Base-by-base conservation (phyloP, 164 flowering plant genomes). In the Vitis rupestris region DNA sequence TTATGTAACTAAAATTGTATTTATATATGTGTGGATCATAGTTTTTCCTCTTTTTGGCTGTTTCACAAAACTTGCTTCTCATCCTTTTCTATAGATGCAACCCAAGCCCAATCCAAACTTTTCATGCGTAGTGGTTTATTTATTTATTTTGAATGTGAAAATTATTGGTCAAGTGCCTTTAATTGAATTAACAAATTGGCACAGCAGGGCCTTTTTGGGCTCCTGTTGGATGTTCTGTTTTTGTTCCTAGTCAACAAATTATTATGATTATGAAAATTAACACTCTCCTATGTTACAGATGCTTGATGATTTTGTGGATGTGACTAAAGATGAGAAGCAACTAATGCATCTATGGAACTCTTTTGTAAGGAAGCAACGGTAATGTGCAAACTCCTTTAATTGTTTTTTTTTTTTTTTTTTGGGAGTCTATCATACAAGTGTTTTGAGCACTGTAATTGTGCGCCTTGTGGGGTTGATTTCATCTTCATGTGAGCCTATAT, bases 251-350 rank as follows among this genome's bases (percentile, higher is more conserved):
- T 58, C n/a, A 13, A n/a, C 5, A n/a, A 53, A 53, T 53, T 14
- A 14, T 13, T 53, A 53, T 5, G 56, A n/a, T 53, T 14, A 53
- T 14, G 13, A 13, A 11, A 53, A 52, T 27, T 72, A 53, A 55
- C 23, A 12, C 3, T 5, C n/a, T 75, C 10, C 10, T 61, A 29
- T 68, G 61, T 59, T 83, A 79, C 92, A 94, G 99, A 84, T 94
- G 97, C 97, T 94, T 75, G 99, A 94, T 85, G 98, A 94, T 78
- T 94, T 94, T 83, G 94, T 92, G 58, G 98, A 92, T 78, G 98
- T 92, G 19, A 86, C 93, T 64, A 87, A 83, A 75, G 94, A 88
- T 79, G 99, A 94, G 81, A 94, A 92, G 82, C 89, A 83, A 73
- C 80, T 91, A 73, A 94, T 94, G 99, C 98, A 92, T 79, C 85